Percentiles rank a stretch among this genome's conserved stretches.
phyloP scores from a whole-genome alignment of 805 yeast genomes.

The Barnettozyma californica region DNA sequence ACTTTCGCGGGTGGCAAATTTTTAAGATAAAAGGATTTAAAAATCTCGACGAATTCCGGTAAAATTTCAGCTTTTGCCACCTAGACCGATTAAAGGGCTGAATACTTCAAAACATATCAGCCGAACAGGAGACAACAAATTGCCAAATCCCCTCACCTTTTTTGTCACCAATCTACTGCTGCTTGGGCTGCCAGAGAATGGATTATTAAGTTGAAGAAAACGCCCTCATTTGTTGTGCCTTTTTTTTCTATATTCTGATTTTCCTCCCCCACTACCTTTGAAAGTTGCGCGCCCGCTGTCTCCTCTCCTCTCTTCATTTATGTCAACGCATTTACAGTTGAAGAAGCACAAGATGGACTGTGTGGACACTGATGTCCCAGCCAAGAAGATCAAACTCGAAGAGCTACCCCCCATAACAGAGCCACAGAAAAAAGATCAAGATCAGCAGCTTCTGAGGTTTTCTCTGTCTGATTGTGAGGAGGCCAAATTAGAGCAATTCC shows the following conservation, averaged over 20 bases:
- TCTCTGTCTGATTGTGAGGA: not conserved
- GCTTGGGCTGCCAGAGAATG: not conserved
- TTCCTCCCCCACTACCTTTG: not conserved
- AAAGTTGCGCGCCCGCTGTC: not conserved
- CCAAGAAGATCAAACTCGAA: not conserved
- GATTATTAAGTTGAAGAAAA: not conserved
- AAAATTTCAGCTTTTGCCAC: not conserved
- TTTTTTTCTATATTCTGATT: not conserved
- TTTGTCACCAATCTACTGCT: not conserved
- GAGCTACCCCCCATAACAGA: not conserved
- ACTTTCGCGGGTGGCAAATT: not conserved
- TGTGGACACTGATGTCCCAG: not conserved
- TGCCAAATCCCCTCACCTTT: not conserved
- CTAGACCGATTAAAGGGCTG: not conserved
- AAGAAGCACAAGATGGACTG: not conserved
- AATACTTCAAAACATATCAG: not conserved
- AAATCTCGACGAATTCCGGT: not conserved
- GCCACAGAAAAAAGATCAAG: not conserved
- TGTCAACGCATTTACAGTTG: not conserved
- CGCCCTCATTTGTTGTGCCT: not conserved
- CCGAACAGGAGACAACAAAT: not conserved
- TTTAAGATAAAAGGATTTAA: too few species aligned
- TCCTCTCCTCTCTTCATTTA: not conserved
- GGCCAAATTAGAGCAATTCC: slow-evolving; percentile 14
- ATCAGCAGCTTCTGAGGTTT: not conserved